Evolutionary conservation across 306 rosid genomes (phyloP), one percentile per base, ranked within the genome.

Genomic region (Argentina anserina): DNA sequence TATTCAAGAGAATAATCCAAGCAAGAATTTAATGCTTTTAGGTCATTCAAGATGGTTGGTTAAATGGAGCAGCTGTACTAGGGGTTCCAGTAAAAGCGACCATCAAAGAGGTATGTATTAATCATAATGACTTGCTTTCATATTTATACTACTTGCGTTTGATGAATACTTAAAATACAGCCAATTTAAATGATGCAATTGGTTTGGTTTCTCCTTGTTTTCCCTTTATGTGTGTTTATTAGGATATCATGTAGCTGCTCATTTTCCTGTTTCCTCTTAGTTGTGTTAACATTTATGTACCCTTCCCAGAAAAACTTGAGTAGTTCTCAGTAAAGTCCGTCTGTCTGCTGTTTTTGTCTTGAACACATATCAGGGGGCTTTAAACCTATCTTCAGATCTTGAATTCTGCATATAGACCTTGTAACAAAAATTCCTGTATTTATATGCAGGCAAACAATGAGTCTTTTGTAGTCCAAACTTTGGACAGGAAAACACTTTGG

Each of bases 21-120:
- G 61, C 69, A 68, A 69, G 66, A 15, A 36, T 72, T 78, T 39
- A 67, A 43, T 84, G 70, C 47, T 40, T 75, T 78, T 79, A 94
- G 99, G 99, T 94, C 81, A 87, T 94, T 74, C 71, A 72, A 75
- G 99, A 94, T 80, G 99, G 93, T 77, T 77, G 80, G 84, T 78
- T 86, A 73, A 85, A 88, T 42, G 96, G 97, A 69, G 99, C 97
- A 26, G 91, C 96, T 17, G 99, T 94, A 63, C 99, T 91, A 74
- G 97, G 97, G 37, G 97, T 94, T 76, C 99, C 97, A 55, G 90
- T 65, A 46, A 94, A 94, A 87, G 96, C 99, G 70, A 94, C 99
- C 33, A 91, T 94, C 87, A 94, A 91, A 83, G 97, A 94, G 97
- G 99, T 93, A 85, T 47, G 43, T 36, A 66, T 45, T 62, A 60